Base-by-base conservation (phyloP, 371 early-diverging fungal genomes). In the Rhizomucor miehei region DNA sequence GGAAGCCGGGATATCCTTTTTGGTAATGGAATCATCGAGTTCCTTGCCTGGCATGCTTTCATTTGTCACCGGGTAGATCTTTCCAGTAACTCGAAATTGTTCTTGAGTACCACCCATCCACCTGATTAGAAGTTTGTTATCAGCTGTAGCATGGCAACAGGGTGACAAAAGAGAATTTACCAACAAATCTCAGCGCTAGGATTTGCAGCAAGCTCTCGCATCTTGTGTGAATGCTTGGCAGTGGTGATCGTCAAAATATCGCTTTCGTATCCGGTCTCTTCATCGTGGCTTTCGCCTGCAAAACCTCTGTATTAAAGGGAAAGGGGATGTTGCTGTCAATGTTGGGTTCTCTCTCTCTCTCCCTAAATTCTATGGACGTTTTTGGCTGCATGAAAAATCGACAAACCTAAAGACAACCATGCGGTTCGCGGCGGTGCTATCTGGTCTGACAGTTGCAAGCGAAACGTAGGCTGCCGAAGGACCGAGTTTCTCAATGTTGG, bases 341-440 rank as follows among this genome's bases (percentile, higher is more conserved):
- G 17, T n/a, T 24, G 24, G 10, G 2, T 40, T 41, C 11, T 24
- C 10, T 38, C 14, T n/a, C 21, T 40, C 19, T 10, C 1, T 51
- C 19, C n/a, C n/a, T 48, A 49, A 6, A 49, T n/a, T n/a, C n/a
- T n/a, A 3, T 17, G 17, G 29, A 37, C 13, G 6, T 21, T 21
- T 38, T 38, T 14, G 14, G 19, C 21, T 9, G 34, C 37, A n/a
- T 52, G 20, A 11, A 25, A 19, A 20, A 8, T 39, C 13, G 5
- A n/a, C 48, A 56, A 35, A 57, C 57, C 57, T 63, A 50, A 76
- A 71, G 6, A 78, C 76, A 0, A 80, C 75, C 0, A 67, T 76
- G 13, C 81, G 63, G 24, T 74, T 75, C 10, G 77, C 71, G 9
- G 81, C 78, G 0, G 61, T 66, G 34, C 59, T 60, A 46, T 68